Conservation (phyloP, 2,329 filamentous ascomycete species). For the Penicillium sp. region DNA sequence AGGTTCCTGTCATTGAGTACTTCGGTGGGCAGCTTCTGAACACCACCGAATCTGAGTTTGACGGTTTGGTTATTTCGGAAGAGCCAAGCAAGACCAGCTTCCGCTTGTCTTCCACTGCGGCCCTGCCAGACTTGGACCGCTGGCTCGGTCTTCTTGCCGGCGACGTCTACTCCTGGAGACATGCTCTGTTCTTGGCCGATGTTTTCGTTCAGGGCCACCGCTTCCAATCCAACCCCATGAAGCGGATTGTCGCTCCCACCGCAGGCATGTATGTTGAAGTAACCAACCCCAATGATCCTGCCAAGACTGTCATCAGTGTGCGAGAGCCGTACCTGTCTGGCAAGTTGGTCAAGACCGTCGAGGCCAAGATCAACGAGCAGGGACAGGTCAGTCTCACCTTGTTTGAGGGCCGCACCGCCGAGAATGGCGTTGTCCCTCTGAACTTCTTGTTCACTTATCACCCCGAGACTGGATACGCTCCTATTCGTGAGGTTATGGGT, state of each 20-base stretch:
- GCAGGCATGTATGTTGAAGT: conserved; percentile 90
- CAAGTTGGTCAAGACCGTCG: conserved; percentile 83
- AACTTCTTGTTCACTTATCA: conserved; percentile 89
- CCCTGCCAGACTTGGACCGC: conserved; percentile 73
- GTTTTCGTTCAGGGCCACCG: conserved; percentile 93
- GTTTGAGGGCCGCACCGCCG: conserved; percentile 87
- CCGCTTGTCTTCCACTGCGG: conserved; percentile 71
- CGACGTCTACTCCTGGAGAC: conserved; percentile 82
- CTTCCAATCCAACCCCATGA: conserved; percentile 95
- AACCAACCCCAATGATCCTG: conserved; percentile 72
- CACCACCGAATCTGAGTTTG: conserved; percentile 69
- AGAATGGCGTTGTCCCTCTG: conserved; percentile 76
- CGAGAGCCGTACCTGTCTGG: conserved; percentile 83
- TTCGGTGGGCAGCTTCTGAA: conserved; percentile 84
- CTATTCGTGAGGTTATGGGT: conserved; percentile 94
- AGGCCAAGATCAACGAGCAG: conserved; percentile 71
- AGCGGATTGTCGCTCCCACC: conserved; percentile 81
- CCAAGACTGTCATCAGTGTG: conserved; percentile 80
- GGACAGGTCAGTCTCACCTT: conserved; percentile 84
- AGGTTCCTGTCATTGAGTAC: conserved; percentile 86
- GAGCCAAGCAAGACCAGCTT: conserved; percentile 79
- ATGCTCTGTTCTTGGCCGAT: conserved; percentile 90
- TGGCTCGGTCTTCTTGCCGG: conserved; percentile 91
- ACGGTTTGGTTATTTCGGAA: conserved; percentile 80
- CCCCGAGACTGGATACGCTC: conserved; percentile 94